Evolutionary conservation across 208 protist species (phyloP).

Genomic region (Entamoeba histolytica): DNA sequence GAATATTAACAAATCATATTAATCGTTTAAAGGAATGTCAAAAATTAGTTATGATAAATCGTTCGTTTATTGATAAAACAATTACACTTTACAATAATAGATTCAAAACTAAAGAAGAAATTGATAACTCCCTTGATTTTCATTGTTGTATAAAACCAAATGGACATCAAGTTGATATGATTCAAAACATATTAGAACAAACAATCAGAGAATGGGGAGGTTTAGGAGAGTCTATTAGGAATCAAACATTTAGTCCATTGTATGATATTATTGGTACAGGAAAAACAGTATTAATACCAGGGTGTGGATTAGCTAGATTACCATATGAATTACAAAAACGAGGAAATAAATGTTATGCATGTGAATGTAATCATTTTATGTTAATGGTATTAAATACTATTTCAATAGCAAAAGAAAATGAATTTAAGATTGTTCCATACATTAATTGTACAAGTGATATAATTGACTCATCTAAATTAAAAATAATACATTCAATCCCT

Average conservation of each 20-base stretch:
- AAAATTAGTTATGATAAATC: neutral
- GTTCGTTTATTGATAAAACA: neutral
- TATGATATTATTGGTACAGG: neutral
- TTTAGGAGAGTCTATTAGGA: neutral
- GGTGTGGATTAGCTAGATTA: neutral
- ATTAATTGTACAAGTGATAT: neutral
- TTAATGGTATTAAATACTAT: neutral
- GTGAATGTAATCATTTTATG: neutral
- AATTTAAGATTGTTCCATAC: neutral
- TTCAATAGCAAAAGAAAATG: neutral
- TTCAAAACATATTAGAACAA: neutral
- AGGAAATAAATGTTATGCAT: neutral
- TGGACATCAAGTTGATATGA: neutral
- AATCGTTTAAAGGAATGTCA: neutral
- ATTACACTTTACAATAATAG: neutral
- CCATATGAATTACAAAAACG: neutral
- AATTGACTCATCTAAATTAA: neutral
- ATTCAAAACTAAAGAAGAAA: neutral
- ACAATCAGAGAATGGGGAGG: neutral
- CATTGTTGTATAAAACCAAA: neutral
- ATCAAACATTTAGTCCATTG: neutral
- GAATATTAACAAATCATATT: neutral
- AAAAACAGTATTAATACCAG: neutral
- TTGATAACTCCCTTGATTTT: neutral
- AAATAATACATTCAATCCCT: neutral